These are phyloP conservation scores for Neurospora sp. DNA, from an alignment of 495 filamentous ascomycete genomes.

Conservation along the genomic window DNA sequence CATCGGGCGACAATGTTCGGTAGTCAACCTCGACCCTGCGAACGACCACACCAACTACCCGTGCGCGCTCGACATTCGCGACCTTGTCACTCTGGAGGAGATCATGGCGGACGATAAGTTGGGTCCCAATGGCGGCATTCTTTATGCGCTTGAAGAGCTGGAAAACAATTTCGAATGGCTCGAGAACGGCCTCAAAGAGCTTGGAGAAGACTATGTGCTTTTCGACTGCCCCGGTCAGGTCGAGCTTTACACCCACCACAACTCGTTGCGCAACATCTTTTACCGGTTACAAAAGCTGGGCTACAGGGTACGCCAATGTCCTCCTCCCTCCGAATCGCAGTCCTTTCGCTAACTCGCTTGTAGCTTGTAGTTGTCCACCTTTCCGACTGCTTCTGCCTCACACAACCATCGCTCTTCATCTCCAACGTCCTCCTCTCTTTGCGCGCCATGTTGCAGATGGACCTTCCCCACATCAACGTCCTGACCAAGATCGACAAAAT, in stretches of 20 bases:
- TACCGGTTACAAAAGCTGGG: conserved; percentile 81
- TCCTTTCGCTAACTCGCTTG: conserved; percentile 4
- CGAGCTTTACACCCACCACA: conserved; percentile 91
- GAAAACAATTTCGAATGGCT: conserved; percentile 89
- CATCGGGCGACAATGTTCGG: conserved; percentile 85
- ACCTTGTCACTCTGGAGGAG: conserved; percentile 80
- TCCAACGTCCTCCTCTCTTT: conserved; percentile 86
- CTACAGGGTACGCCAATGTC: conserved; percentile 58
- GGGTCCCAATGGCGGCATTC: conserved; percentile 82
- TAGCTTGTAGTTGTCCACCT: conserved; percentile 87
- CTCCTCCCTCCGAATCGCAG: not conserved
- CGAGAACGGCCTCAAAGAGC: conserved; percentile 61
- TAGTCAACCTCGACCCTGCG: conserved; percentile 94
- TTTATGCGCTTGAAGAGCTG: conserved; percentile 92
- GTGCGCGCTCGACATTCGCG: conserved; percentile 82
- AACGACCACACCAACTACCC: conserved; percentile 77
- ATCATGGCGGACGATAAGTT: conserved; percentile 89
- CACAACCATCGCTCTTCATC: conserved; percentile 85
- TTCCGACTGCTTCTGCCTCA: conserved; percentile 83
- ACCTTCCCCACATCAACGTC: conserved; percentile 89
- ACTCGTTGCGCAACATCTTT: conserved; percentile 82
- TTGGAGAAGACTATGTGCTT: conserved; percentile 84
- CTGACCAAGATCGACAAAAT: conserved; percentile 96
- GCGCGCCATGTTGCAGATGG: conserved; percentile 94
- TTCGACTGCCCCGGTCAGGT: conserved; percentile 97